These are phyloP conservation scores for Arthrinium phaeospermum DNA, from an alignment of 2,329 filamentous ascomycete species.

Conservation along the genomic window DNA sequence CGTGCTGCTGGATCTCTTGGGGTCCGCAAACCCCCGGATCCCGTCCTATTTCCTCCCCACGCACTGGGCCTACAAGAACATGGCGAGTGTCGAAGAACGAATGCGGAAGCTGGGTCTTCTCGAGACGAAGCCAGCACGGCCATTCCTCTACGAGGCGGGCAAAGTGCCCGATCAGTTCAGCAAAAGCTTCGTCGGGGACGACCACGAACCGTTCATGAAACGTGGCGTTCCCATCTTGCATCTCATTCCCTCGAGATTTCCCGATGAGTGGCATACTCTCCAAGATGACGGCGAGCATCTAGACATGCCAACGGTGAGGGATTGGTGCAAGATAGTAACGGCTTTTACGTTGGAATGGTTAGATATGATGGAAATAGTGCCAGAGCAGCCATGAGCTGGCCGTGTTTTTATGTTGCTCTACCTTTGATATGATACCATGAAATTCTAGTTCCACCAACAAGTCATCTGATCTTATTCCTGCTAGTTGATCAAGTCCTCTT, in stretches of 20 bases:
- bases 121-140: slow-evolving; percentile 39
- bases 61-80: slow-evolving; percentile 78
- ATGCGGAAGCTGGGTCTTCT: slow-evolving; percentile 65
- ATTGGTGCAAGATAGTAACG: slow-evolving; percentile 76
- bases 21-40: slow-evolving; percentile 62
- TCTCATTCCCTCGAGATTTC: slow-evolving; percentile 75
- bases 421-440: slow-evolving; percentile 7
- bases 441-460: not conserved
- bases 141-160: slow-evolving; percentile 63
- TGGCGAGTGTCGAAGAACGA: slow-evolving; percentile 69
- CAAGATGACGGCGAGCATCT: slow-evolving; percentile 76
- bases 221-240: slow-evolving; percentile 79
- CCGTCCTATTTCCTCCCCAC: slow-evolving; percentile 79
- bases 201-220: slow-evolving; percentile 78
- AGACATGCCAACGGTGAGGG: slow-evolving; percentile 72
- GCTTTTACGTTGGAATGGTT: slow-evolving; percentile 82
- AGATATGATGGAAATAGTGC: slow-evolving; percentile 61
- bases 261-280: slow-evolving; percentile 73
- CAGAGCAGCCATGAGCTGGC: slow-evolving; percentile 27
- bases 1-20: slow-evolving; percentile 76
- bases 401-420: not conserved
- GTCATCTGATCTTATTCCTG: not conserved
- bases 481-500: too few relatives aligned
- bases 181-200: slow-evolving; percentile 63
- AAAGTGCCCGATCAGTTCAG: slow-evolving; percentile 48